phyloP scores from a whole-genome alignment of 2,329 filamentous ascomycete genomes.

The Fusarium continuum region DNA sequence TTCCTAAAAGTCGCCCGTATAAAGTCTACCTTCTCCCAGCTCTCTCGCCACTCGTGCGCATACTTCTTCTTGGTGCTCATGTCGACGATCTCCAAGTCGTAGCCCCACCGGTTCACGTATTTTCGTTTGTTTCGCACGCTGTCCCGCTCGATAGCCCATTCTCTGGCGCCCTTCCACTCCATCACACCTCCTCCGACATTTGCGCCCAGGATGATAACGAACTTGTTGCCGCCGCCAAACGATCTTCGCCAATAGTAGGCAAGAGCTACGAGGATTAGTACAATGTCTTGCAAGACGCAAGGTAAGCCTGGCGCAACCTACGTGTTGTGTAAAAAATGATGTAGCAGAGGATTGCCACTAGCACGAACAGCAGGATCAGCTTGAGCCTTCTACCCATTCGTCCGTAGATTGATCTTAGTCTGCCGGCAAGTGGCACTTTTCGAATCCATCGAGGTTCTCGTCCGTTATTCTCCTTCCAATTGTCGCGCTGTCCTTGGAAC shows the following conservation, averaged over 20 bases:
- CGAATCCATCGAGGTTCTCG: constrained; percentile 65
- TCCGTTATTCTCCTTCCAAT: constrained; percentile 80
- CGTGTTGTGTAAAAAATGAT: constrained; percentile 77
- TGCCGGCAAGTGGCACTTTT: constrained; percentile 58
- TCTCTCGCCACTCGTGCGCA: constrained; percentile 98
- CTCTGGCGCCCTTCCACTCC: constrained; percentile 97
- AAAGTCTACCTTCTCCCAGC: constrained; percentile 98
- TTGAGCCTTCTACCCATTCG: constrained; percentile 72
- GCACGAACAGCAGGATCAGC: constrained; percentile 66
- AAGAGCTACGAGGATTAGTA: constrained; percentile 42
- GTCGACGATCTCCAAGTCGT: constrained; percentile 94
- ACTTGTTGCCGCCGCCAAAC: constrained; percentile 85
- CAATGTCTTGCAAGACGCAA: background rate
- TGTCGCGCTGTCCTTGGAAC: constrained; percentile 69
- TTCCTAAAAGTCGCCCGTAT: constrained; percentile 89
- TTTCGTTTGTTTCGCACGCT: constrained; percentile 94
- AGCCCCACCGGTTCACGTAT: constrained; percentile 89
- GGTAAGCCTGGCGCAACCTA: constrained; percentile 59
- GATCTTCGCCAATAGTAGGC: constrained; percentile 75
- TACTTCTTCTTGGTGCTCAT: constrained; percentile 99
- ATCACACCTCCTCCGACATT: constrained; percentile 97
- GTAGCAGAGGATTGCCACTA: constrained; percentile 74
- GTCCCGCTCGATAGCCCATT: constrained; percentile 98
- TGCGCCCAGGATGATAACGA: constrained; percentile 90
- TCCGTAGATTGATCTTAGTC: constrained; percentile 56